Base-by-base conservation (phyloP, 78 protist genomes). In the Tieghemostelium lacteum region DNA sequence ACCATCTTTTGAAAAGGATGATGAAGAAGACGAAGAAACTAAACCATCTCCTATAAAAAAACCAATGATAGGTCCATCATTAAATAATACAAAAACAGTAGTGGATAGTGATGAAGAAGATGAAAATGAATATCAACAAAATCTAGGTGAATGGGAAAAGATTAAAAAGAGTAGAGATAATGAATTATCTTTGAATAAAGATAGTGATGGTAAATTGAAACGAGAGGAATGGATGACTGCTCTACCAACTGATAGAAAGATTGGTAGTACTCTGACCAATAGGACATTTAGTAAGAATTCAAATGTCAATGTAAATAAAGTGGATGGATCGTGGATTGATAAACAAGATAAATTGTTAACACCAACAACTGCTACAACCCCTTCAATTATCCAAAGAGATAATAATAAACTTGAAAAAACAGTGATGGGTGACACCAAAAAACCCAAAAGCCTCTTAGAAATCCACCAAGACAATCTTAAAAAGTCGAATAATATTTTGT, bases 171-270 rank as follows among this genome's bases (percentile, higher is more conserved):
- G 75, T 52, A 54, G 28, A 29, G 45, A 31, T 33, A 55, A 17
- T 16, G 57, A 22, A 22, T 33, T 39, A 62, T 55, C 61, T 14
- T 50, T 34, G 5, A 50, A 62, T 74, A 37, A 28, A 39, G 52
- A 16, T 54, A n/a, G n/a, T n/a, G 31, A 1, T 28, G 14, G 5
- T 2, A 5, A 36, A 1, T 29, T 31, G 52, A 22, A 64, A 78
- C 64, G 88, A 67, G 88, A 78, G 26, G 88, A 78, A 54, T 78
- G 88, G 88, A 78, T 78, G 88, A 66, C 40, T 55, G 24, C 40
- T 24, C 12, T 78, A 24, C 88, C 88, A 17, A 54, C 88, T 26
- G 75, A 61, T 55, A 52, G 88, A 57, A 66, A 33, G 1, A 4
- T 10, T 22, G 85, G 85, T 39, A 33, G 74, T 55, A 66, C 17